Conservation (phyloP, 768 basidiomycete genomes). For the Amanita pallidorosea region DNA sequence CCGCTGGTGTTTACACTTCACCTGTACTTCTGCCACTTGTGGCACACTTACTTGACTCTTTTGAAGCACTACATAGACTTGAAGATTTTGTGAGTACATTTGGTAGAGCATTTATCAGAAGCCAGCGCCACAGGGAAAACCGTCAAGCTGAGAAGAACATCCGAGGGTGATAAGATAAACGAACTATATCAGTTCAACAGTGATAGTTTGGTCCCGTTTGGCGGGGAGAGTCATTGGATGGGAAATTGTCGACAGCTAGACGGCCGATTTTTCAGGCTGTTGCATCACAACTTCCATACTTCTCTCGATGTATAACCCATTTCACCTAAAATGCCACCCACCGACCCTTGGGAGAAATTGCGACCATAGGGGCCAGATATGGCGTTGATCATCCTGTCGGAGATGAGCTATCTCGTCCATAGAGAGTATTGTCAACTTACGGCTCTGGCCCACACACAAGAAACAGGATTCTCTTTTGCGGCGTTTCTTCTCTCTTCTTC, state of each 20-base stretch:
- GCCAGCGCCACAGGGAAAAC: conserved; percentile 14
- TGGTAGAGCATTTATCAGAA: conserved; percentile 68
- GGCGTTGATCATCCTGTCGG: conserved; percentile 57
- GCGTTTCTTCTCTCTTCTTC: conserved; percentile 10
- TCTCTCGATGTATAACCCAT: conserved; percentile 52
- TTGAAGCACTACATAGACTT: conserved; percentile 75
- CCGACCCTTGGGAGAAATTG: conserved; percentile 63
- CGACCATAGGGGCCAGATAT: conserved; percentile 71
- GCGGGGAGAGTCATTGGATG: conserved; percentile 73
- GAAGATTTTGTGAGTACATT: conserved; percentile 68
- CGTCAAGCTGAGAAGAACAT: conserved; percentile 34
- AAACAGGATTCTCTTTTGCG: conserved; percentile 40
- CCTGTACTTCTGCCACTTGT: conserved; percentile 85
- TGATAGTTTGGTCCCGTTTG: conserved; percentile 69
- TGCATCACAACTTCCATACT: conserved; percentile 54
- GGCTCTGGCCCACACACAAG: conserved; percentile 79
- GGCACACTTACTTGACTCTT: conserved; percentile 80
- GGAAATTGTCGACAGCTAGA: conserved; percentile 32
- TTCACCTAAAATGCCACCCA: conserved; percentile 56
- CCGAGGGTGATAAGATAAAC: conserved; percentile 25
- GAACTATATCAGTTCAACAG: conserved; percentile 36
- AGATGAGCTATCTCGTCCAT: conserved; percentile 2
- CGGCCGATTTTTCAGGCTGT: background rate
- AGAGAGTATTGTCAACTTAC: conserved; percentile 30
- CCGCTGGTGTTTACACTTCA: conserved; percentile 94